Evolutionary conservation across 768 basidiomycete species (phyloP).

Genomic region (Trametes cubensis): DNA sequence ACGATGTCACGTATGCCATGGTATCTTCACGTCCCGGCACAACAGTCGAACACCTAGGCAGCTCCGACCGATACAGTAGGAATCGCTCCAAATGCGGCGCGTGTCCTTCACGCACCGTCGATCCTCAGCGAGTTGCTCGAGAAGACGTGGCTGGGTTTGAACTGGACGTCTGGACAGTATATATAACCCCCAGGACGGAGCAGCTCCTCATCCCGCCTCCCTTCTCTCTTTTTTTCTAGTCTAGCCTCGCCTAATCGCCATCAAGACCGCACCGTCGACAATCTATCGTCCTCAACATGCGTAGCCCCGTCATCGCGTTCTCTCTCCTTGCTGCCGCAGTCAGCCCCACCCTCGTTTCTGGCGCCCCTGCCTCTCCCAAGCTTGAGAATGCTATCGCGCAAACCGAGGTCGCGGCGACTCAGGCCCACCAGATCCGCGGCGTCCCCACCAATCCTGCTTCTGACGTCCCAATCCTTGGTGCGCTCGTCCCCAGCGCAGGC

Average conservation of each 20-base stretch:
- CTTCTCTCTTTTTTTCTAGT: conserved; percentile 27
- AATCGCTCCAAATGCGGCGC: conserved; percentile 8
- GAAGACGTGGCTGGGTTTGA: conserved; percentile 34
- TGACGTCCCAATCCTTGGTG: too few species aligned
- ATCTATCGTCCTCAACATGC: conserved; percentile 30
- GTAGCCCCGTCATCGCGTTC: conserved; percentile 38
- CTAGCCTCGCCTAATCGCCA: conserved; percentile 32
- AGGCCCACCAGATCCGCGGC: conserved; percentile 6
- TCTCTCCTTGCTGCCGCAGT: conserved; percentile 35
- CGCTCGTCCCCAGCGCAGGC: background rate
- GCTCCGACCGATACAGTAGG: background rate
- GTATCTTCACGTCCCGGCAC: background rate
- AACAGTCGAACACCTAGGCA: background rate
- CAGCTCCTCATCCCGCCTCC: conserved; percentile 21
- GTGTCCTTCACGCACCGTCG: conserved; percentile 16
- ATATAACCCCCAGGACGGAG: conserved; percentile 16
- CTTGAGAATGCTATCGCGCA: conserved; percentile 21
- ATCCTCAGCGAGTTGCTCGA: conserved; percentile 19
- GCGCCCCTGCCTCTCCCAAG: conserved; percentile 31
- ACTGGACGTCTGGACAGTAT: conserved; percentile 20
- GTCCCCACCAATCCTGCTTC: too few species aligned
- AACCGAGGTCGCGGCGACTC: conserved; percentile 9
- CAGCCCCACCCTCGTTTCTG: conserved; percentile 34
- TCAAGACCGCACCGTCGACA: conserved; percentile 23
- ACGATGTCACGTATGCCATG: conserved; percentile 27